Base-by-base conservation (phyloP, 768 basidiomycete species). In the Suillus brevipes region DNA sequence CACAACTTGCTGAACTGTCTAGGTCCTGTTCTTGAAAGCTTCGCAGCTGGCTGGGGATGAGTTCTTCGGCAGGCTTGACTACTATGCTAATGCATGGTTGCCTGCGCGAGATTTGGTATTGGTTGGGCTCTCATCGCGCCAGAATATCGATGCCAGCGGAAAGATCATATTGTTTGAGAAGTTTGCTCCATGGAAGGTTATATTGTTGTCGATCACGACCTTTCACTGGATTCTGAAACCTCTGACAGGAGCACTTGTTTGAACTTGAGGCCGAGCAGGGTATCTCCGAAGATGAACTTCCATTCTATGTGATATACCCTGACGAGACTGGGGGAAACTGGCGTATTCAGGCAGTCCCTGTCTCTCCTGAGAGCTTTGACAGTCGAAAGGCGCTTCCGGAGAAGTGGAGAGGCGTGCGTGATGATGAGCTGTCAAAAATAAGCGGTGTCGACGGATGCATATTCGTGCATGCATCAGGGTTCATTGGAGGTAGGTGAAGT, bases 401-500 rank as follows among this genome's bases (percentile, higher is more conserved):
- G 72, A 81, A 83, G 67, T 99, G 97, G 97, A 85, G 96, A 66
- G 97, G 97, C 7, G 78, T 95, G 45, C 83, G 97, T 56, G 97
- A 99, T 75, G 91, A 92, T 12, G 84, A 85, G 53, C 80, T 99
- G 47, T 91, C 89, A 56, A 78, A 85, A 68, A 78, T 85, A 8
- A 87, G 87, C 18, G 93, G 94, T 3, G 87, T 98, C 65, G 84
- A 87, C 0, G 94, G 89, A 1, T 85, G 96, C 60, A 87, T 97
- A 62, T 99, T 99, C 72, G 88, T 96, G 31, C 97, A 99, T 78
- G 94, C 96, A 1, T 91, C 90, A 65, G 97, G 97, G 9, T 99
- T 99, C 76, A 99, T 95, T 72, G 97, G 97, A 71, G 95, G 95
- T 89, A 67, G 66, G 85, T 73, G 36, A 42, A 43, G 34, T 37